Evolutionary conservation across 441 rosid genomes (phyloP).

Genomic region (Syzygium syzygioides): DNA sequence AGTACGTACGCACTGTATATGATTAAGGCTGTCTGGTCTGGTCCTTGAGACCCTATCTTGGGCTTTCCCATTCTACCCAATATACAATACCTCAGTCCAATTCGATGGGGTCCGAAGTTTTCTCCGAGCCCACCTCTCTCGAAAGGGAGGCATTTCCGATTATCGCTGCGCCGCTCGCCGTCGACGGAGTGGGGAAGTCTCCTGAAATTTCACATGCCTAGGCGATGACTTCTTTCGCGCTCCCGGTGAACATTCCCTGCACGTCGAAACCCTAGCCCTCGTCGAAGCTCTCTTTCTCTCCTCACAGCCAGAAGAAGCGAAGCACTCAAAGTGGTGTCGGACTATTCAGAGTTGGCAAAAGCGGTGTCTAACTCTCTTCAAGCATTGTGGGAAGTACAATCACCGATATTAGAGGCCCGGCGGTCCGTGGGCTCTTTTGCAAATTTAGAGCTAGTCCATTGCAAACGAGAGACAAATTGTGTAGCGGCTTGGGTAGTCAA

Average conservation of each 20-base stretch:
- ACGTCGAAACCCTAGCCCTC: not conserved
- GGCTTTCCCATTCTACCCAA: not conserved
- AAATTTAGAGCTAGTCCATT: too few relatives aligned
- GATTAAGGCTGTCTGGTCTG: not conserved
- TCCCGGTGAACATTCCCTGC: not conserved
- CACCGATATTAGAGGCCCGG: too few relatives aligned
- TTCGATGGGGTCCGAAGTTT: not conserved
- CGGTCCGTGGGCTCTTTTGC: too few relatives aligned
- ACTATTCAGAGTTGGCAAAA: too few relatives aligned
- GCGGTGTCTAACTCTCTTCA: too few relatives aligned
- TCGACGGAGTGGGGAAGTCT: not conserved
- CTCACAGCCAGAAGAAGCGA: too few relatives aligned
- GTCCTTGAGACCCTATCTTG: not conserved
- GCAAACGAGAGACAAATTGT: too few relatives aligned
- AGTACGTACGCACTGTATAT: too few relatives aligned
- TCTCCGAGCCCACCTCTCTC: not conserved
- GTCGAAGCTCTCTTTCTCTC: too few relatives aligned
- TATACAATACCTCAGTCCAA: not conserved
- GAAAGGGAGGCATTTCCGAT: not conserved
- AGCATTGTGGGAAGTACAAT: too few relatives aligned
- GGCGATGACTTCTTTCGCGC: accelerated
- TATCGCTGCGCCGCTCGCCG: not conserved
- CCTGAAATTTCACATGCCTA: not conserved
- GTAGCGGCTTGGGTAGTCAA: too few relatives aligned
- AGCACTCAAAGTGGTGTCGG: too few relatives aligned